Evolutionary conservation across 2,329 filamentous ascomycete species (phyloP), one percentile per base, ranked within the genome.

Genomic region (Chaetomiaceae sp.): DNA sequence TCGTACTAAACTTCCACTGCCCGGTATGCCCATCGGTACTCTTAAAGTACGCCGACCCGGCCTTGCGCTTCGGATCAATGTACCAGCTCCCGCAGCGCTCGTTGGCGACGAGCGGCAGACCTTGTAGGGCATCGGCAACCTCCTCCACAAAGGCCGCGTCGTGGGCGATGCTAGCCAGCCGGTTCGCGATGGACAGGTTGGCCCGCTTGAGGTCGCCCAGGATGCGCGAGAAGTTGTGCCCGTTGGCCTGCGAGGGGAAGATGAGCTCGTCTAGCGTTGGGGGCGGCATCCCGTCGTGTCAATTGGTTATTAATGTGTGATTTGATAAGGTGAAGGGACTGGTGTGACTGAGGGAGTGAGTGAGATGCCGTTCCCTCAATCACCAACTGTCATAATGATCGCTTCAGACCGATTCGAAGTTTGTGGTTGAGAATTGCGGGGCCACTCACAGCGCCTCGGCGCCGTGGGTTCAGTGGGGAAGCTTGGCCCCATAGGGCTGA

Each of bases 81-180:
- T 97, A 97, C 94, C 94, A 99, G 70, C 89, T 92, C 0, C 94
- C 94, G 68, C 94, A 97, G 55, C 94, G 82, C 74, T 97, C 91
- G 66, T 99, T 99, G 27, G 92, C 91, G 14, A 97, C 76, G 1
- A 97, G 75, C 0, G 91, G 90, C 1, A 92, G 74, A n/a, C n/a
- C n/a, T 20, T 54, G 62, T 53, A 77, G 82, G 0, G 77, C 75
- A 1, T 69, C 67, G 1, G 81, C 78, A 0, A 90, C 84, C 7
- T 74, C 67, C 22, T 73, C 69, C 20, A 94, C 88, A 68, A 96
- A 97, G 1, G 69, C 68, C 8, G 90, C 85, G 69, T 97, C 94
- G 25, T 79, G 72, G 55, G 78, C 74, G 68, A 97, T 92, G 25
- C 90, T 96, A 27, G 75, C 73, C 12, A 99, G 82, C 15, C 92